Percentiles rank a stretch among this genome's conserved stretches.
These are phyloP conservation scores for Pezicula radicicola DNA, from an alignment of 2,329 filamentous ascomycete species.

Conservation along the genomic window DNA sequence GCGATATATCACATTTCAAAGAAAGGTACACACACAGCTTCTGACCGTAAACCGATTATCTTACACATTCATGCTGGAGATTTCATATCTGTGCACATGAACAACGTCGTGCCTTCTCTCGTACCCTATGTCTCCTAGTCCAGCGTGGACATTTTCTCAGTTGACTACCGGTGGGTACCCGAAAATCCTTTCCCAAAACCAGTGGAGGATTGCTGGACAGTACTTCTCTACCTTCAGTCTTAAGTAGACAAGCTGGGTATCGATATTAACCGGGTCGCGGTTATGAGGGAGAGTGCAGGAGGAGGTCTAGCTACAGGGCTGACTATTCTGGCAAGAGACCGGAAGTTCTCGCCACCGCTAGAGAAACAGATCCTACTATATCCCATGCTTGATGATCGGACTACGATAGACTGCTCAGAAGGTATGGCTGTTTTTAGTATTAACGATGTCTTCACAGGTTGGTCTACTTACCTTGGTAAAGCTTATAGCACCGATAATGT, in stretches of 20 bases:
- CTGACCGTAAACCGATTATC: neutral
- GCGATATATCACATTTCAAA: neutral
- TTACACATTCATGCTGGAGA: neutral
- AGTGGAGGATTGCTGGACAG: constrained; percentile 3
- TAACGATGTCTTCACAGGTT: neutral
- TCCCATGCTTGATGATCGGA: constrained; percentile 1
- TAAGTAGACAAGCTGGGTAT: neutral
- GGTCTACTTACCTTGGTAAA: neutral
- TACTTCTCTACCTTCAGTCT: constrained; percentile 15
- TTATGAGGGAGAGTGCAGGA: constrained; percentile 1
- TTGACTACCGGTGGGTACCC: constrained; percentile 1
- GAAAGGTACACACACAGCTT: neutral
- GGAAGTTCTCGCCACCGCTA: constrained; percentile 12
- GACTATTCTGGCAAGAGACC: constrained; percentile 35
- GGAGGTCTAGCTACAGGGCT: constrained; percentile 1
- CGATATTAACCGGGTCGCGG: neutral
- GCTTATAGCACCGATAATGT: neutral
- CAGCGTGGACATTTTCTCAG: neutral
- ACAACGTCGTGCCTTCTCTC: neutral
- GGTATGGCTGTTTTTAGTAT: neutral
- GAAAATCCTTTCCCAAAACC: neutral
- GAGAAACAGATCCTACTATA: constrained; percentile 17
- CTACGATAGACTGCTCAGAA: neutral
- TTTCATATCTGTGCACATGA: neutral
- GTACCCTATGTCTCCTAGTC: neutral